A percentile compares a stretch with the other conserved stretches of the same genome.
phyloP scores from a whole-genome alignment of 2,329 filamentous ascomycete genomes.

The Pestalotiopsis sp. region DNA sequence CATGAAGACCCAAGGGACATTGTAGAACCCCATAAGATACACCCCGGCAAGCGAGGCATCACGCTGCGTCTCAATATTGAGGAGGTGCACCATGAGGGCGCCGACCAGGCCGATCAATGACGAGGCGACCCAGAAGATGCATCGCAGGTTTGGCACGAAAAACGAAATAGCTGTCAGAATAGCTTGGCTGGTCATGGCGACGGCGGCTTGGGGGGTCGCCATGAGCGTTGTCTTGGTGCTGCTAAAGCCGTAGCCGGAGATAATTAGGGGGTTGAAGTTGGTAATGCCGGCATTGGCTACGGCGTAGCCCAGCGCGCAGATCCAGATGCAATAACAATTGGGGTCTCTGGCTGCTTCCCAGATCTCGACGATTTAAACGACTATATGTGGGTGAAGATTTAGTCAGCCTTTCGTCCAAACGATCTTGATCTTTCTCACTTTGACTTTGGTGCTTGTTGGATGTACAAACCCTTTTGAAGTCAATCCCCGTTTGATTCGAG shows the following conservation, averaged over 20 bases:
- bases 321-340: not conserved
- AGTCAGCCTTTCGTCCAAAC: not conserved
- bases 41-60: not conserved
- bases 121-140: not conserved
- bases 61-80: not conserved
- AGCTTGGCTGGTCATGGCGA: not conserved
- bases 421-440: not conserved
- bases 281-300: not conserved
- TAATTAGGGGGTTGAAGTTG: not conserved
- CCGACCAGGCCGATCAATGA: not conserved
- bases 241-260: not conserved
- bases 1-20: slow-evolving; percentile 30
- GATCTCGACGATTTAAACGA: not conserved
- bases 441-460: not conserved
- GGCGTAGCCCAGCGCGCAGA: not conserved
- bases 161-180: not conserved
- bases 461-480: not conserved
- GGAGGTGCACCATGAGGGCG: not conserved
- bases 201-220: not conserved
- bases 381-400: not conserved
- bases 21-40: slow-evolving; percentile 22
- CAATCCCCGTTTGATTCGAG: slow-evolving; percentile 6
- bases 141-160: not conserved
- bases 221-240: not conserved
- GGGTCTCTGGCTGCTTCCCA: not conserved